Evolutionary conservation across 179 eudicot genomes (phyloP).

Genomic region (Heliamphora pulchella): DNA sequence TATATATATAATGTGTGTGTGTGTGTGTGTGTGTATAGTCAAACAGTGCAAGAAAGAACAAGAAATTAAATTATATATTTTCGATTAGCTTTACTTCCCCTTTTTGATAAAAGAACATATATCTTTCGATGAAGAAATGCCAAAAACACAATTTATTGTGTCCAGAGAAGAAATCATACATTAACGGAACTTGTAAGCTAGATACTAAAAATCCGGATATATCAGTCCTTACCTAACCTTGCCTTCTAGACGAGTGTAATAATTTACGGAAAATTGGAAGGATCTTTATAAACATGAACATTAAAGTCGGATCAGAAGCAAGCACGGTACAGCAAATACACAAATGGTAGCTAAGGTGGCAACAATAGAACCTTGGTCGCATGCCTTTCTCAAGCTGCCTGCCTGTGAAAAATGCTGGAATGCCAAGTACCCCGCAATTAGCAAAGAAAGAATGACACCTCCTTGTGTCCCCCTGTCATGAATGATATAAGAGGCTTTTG

Average conservation of each 20-base stretch:
- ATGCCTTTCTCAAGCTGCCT: conserved; percentile 67
- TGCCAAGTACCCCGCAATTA: conserved; percentile 64
- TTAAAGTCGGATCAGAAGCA: conserved; percentile 45
- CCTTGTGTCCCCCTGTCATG: conserved; percentile 61
- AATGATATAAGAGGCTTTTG: conserved; percentile 8
- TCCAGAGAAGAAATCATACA: background rate
- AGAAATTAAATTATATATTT: background rate
- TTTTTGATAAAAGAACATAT: background rate
- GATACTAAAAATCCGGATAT: background rate
- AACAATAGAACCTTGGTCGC: conserved; percentile 67
- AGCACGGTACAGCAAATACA: conserved; percentile 41
- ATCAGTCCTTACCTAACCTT: background rate
- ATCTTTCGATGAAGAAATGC: background rate
- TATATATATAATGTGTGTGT: background rate
- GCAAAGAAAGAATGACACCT: conserved; percentile 59
- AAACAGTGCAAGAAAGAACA: background rate
- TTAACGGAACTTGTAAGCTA: background rate
- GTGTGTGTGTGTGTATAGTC: background rate
- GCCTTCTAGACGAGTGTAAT: conserved; percentile 9
- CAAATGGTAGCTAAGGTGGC: conserved; percentile 65
- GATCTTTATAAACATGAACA: background rate
- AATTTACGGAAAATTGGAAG: conserved; percentile 13
- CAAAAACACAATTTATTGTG: background rate
- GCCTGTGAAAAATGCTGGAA: conserved; percentile 68
- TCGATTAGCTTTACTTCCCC: background rate